Evolutionary conservation across 2,329 filamentous ascomycete genomes (phyloP).

Genomic region (Colletotrichum limetticola): DNA sequence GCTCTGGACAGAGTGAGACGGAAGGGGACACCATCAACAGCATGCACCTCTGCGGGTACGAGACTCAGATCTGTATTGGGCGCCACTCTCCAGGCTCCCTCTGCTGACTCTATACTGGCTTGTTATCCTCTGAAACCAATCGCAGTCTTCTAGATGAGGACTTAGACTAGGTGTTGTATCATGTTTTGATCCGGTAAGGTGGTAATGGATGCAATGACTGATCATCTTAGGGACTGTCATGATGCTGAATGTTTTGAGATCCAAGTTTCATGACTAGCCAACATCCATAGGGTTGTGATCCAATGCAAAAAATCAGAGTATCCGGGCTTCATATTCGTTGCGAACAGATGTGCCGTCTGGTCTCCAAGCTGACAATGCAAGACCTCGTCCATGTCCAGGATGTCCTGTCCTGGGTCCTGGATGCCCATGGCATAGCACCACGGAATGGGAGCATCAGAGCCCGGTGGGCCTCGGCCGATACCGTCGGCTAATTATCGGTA

Average conservation of each 20-base stretch:
- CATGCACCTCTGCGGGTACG: neutral
- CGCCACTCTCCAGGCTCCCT: neutral
- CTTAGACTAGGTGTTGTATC: neutral
- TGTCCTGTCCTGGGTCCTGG: neutral
- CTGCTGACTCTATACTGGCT: neutral
- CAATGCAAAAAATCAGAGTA: neutral
- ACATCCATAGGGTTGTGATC: neutral
- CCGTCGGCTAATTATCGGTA: slow-evolving; percentile 29
- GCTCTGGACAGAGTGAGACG: neutral
- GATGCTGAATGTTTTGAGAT: neutral
- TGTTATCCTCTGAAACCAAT: neutral
- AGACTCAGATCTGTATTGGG: neutral
- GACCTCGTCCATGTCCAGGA: too few relatives aligned
- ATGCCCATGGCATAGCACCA: neutral
- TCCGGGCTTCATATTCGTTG: neutral
- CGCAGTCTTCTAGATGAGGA: neutral
- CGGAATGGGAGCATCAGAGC: neutral
- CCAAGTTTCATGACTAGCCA: neutral
- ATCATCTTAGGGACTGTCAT: neutral
- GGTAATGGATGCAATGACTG: neutral
- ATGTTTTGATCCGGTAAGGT: neutral
- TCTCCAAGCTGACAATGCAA: neutral
- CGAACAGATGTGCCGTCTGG: neutral
- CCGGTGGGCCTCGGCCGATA: slow-evolving; percentile 22
- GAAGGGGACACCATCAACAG: neutral